Percentiles rank a stretch among this genome's conserved stretches.
Evolutionary conservation across 164 flowering plant genomes (phyloP).

Genomic region (Nymphaea colorata): DNA sequence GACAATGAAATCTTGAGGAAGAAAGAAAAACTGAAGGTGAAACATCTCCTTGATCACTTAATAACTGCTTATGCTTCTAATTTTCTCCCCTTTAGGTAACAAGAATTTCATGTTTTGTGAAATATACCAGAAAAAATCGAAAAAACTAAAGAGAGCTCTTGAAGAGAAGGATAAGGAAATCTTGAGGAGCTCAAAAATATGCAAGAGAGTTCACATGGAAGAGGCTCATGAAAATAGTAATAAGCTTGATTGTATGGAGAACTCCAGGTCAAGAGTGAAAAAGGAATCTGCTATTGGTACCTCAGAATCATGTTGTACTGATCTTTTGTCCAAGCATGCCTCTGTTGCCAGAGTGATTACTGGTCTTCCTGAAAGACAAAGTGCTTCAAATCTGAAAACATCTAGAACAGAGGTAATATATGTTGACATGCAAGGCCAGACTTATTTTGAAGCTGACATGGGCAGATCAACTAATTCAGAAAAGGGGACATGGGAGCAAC

Average conservation of each 20-base stretch:
- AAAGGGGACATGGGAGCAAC: neutral
- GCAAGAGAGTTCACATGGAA: too few relatives aligned
- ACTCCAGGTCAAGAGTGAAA: neutral
- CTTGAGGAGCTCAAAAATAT: slow-evolving; percentile 25
- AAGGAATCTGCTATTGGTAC: neutral
- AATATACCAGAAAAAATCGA: slow-evolving; percentile 42
- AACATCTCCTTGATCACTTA: neutral
- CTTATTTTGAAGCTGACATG: neutral
- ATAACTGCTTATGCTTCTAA: neutral
- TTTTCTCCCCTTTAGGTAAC: too few relatives aligned
- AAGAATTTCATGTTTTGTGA: neutral
- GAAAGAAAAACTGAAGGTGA: slow-evolving; percentile 62
- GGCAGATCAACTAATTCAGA: neutral
- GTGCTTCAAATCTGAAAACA: neutral
- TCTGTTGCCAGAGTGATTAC: neutral
- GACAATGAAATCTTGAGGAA: slow-evolving; percentile 2
- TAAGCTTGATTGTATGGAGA: neutral
- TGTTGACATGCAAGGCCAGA: neutral
- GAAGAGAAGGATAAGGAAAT: slow-evolving; percentile 68
- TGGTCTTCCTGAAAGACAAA: neutral
- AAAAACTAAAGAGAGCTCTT: slow-evolving; percentile 48
- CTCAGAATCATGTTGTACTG: neutral
- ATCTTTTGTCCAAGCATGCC: neutral
- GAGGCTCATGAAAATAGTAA: neutral
- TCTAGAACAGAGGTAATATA: neutral